These are phyloP conservation scores for Anastatica hierochuntica DNA, from an alignment of 345 rosid genomes.

Conservation along the genomic window DNA sequence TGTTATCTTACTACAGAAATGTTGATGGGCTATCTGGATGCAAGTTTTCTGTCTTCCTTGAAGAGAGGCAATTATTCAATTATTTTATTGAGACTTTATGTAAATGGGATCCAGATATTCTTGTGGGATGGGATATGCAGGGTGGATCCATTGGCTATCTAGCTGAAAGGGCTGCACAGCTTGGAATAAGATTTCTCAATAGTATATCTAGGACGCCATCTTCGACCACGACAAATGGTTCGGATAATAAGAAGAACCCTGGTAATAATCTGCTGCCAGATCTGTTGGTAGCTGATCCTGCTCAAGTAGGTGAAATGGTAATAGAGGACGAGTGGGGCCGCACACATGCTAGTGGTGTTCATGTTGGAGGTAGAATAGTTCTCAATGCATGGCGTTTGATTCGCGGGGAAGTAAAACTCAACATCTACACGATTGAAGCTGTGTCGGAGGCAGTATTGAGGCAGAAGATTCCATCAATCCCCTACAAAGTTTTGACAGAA, in stretches of 20 bases:
- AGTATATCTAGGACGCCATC: constrained; percentile 64
- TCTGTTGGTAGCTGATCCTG: constrained; percentile 35
- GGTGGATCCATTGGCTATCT: constrained; percentile 87
- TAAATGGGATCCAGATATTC: constrained; percentile 68
- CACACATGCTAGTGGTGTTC: constrained; percentile 95
- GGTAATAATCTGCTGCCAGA: constrained; percentile 32
- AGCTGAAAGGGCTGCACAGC: constrained; percentile 93
- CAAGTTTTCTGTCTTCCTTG: constrained; percentile 42
- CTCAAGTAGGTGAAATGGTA: constrained; percentile 39
- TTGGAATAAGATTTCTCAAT: constrained; percentile 75
- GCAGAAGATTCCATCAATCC: constrained; percentile 67
- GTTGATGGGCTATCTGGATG: constrained; percentile 60
- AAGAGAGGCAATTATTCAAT: constrained; percentile 56
- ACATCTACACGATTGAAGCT: constrained; percentile 73
- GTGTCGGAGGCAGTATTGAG: constrained; percentile 78
- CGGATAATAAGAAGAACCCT: constrained; percentile 24
- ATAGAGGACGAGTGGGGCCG: constrained; percentile 96
- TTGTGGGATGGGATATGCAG: constrained; percentile 94
- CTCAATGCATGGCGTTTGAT: constrained; percentile 84
- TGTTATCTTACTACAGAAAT: constrained; percentile 38
- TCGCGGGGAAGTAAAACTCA: constrained; percentile 83
- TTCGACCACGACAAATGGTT: constrained; percentile 29
- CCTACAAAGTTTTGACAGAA: constrained; percentile 44
- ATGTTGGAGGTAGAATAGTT: constrained; percentile 90
- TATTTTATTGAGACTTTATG: constrained; percentile 42